Percentiles rank a stretch among this genome's conserved stretches.
These are phyloP conservation scores for Claviceps digitariae DNA, from an alignment of 2,329 filamentous ascomycete species.

Conservation along the genomic window DNA sequence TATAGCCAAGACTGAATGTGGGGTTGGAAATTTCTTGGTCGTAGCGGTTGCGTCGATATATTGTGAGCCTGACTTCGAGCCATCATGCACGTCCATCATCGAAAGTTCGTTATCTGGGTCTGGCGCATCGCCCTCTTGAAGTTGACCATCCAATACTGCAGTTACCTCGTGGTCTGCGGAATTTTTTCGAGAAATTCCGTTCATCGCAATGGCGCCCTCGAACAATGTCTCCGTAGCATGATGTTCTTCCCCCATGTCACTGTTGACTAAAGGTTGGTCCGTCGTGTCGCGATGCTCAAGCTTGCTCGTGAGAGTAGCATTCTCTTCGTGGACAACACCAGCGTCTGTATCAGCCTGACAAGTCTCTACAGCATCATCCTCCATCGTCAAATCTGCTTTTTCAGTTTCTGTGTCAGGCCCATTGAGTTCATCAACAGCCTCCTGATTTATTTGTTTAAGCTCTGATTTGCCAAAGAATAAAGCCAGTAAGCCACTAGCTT, in stretches of 20 bases:
- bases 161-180: background rate
- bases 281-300: constrained; percentile 13
- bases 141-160: background rate
- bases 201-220: background rate
- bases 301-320: constrained; percentile 12
- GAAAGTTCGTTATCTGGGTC: background rate
- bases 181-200: background rate
- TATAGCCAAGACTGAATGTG: constrained; percentile 30
- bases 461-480: constrained; percentile 47
- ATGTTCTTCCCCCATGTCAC: background rate
- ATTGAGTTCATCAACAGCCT: constrained; percentile 14
- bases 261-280: background rate
- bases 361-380: background rate
- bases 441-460: constrained; percentile 35
- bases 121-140: background rate
- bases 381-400: constrained; percentile 11
- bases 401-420: constrained; percentile 7
- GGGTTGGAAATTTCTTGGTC: constrained; percentile 20
- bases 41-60: background rate
- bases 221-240: background rate
- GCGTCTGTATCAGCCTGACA: background rate
- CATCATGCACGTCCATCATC: constrained; percentile 3
- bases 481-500: constrained; percentile 34
- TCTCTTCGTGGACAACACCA: background rate
- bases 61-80: background rate